Percentiles rank a stretch among this genome's conserved stretches.
Conservation (phyloP, 2,329 filamentous ascomycete genomes). For the Annulohypoxylon truncatum region DNA sequence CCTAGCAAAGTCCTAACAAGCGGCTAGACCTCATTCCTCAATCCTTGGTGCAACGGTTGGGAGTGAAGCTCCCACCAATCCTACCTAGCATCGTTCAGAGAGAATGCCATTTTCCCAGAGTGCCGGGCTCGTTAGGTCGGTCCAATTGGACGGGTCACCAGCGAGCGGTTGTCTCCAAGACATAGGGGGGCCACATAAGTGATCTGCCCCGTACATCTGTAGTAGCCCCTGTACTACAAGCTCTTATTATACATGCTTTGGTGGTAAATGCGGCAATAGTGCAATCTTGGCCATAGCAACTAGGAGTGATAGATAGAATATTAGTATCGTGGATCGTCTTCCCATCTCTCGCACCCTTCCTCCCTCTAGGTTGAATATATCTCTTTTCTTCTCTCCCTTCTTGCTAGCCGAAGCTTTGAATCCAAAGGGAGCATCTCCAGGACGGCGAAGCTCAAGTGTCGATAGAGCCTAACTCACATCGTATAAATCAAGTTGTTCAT, state of each 20-base stretch:
- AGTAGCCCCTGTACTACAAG: conserved; percentile 47
- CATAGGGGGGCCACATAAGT: conserved; percentile 48
- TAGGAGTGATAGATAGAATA: conserved; percentile 39
- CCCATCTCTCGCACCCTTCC: conserved; percentile 26
- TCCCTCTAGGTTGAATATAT: conserved; percentile 43
- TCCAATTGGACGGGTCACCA: conserved; percentile 38
- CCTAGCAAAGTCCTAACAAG: conserved; percentile 1
- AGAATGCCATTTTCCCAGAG: conserved; percentile 33
- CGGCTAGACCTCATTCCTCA: neutral
- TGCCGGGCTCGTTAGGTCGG: conserved; percentile 31
- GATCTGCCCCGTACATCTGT: conserved; percentile 48
- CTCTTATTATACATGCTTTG: conserved; percentile 44
- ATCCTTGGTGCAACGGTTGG: conserved; percentile 2
- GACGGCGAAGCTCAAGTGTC: conserved; percentile 36
- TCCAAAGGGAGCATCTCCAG: conserved; percentile 40
- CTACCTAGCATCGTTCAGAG: conserved; percentile 18
- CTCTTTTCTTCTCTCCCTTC: conserved; percentile 27
- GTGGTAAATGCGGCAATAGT: conserved; percentile 40
- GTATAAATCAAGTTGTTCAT: conserved; percentile 45
- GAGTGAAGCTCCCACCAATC: conserved; percentile 11
- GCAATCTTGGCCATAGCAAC: conserved; percentile 39
- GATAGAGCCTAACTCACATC: conserved; percentile 33
- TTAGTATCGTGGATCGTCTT: conserved; percentile 37
- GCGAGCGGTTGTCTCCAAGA: conserved; percentile 42
- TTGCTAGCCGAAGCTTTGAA: conserved; percentile 27